A percentile compares a stretch with the other conserved stretches of the same genome.
Evolutionary conservation across 306 rosid species (phyloP).

Genomic region (Prunus davidiana): DNA sequence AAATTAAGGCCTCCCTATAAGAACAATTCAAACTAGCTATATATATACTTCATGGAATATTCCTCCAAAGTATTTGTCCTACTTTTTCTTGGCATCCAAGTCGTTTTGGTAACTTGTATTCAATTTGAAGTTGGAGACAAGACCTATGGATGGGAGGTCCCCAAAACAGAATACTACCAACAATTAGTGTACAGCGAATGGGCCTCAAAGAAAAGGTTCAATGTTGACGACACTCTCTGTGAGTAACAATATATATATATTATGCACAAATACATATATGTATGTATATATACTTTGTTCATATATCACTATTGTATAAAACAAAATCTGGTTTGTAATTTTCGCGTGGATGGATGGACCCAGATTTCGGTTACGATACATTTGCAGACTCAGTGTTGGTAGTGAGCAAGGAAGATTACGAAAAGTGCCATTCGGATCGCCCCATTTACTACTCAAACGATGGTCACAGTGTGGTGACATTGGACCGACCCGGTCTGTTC

Average conservation of each 20-base stretch:
- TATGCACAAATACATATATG: neutral
- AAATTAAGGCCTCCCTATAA: neutral
- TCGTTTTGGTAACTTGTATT: constrained; percentile 26
- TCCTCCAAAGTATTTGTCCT: constrained; percentile 26
- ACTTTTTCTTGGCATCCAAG: constrained; percentile 23
- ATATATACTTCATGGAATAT: constrained; percentile 4
- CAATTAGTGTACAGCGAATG: constrained; percentile 47
- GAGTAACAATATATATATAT: constrained; percentile 23
- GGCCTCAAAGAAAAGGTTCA: constrained; percentile 75
- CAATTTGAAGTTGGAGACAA: constrained; percentile 62
- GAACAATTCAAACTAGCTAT: neutral
- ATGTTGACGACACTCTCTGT: constrained; percentile 61
- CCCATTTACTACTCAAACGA: constrained; percentile 59
- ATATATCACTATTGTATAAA: neutral
- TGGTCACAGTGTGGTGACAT: constrained; percentile 39
- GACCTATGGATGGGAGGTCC: constrained; percentile 60
- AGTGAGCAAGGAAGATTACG: constrained; percentile 65
- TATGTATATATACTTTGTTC: neutral
- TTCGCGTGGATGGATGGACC: neutral
- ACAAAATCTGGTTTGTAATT: neutral
- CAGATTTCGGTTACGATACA: constrained; percentile 58
- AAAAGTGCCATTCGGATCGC: constrained; percentile 43
- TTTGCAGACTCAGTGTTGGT: constrained; percentile 54
- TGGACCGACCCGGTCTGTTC: constrained; percentile 59
- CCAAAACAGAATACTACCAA: constrained; percentile 31